Evolutionary conservation across 352 stramenopile genomes (phyloP).

Genomic region (Pythium pectinolyticum): DNA sequence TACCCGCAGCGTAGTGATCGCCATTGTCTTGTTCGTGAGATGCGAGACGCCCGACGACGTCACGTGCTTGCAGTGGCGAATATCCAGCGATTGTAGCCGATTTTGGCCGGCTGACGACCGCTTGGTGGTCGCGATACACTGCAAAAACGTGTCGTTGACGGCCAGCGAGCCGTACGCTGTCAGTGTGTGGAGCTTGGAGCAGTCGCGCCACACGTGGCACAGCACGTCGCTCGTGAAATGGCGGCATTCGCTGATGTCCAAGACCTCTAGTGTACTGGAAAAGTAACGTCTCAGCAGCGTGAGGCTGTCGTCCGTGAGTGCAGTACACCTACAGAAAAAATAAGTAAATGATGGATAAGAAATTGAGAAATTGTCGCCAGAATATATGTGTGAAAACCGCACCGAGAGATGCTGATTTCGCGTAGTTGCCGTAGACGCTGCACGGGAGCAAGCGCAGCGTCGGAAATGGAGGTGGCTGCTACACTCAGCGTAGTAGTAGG

Average conservation of each 20-base stretch:
- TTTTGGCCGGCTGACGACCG: slow-evolving; percentile 24
- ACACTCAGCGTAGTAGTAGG: slow-evolving; percentile 6
- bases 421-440: slow-evolving; percentile 25
- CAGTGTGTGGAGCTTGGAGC: slow-evolving; percentile 47
- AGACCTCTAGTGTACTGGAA: slow-evolving; percentile 38
- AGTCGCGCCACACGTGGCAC: slow-evolving; percentile 58
- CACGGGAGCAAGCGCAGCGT: slow-evolving; percentile 23
- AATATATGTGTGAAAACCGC: not conserved
- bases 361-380: too few species aligned
- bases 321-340: slow-evolving; percentile 33
- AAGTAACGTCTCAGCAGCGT: slow-evolving; percentile 45
- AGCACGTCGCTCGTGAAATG: slow-evolving; percentile 57
- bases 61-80: slow-evolving; percentile 64
- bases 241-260: slow-evolving; percentile 60
- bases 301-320: slow-evolving; percentile 58
- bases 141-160: slow-evolving; percentile 57
- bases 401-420: slow-evolving; percentile 33
- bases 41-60: slow-evolving; percentile 61
- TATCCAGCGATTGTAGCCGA: slow-evolving; percentile 40
- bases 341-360: too few species aligned
- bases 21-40: slow-evolving; percentile 45
- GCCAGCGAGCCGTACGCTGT: slow-evolving; percentile 40
- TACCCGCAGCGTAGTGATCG: slow-evolving; percentile 35
- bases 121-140: slow-evolving; percentile 55
- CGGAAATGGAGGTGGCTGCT: slow-evolving; percentile 24